Base-by-base conservation (phyloP, 2,329 filamentous ascomycete genomes). In the Diplodia corticola region DNA sequence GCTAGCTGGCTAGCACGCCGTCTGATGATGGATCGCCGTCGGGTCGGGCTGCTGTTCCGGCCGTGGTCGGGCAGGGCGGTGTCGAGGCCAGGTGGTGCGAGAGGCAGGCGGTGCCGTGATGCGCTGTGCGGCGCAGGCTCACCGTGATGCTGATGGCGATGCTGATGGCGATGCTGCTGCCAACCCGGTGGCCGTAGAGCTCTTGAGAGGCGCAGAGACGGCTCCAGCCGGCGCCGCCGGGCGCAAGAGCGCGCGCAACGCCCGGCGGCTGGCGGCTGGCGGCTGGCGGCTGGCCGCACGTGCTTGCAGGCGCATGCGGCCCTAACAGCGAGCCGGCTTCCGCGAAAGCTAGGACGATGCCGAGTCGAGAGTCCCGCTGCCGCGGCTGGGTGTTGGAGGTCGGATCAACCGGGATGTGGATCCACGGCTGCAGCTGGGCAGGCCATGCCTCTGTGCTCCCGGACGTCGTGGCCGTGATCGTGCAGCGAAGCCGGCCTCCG, bases 401-500 rank as follows among this genome's bases (percentile, higher is more conserved):
- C 57, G 57, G 57, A 61, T 61, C 57, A 61, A 61, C 44, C 57
- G 57, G 57, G 57, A 61, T 61, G 57, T 61, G 57, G 57, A 61
- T 46, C 57, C 57, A 61, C 26, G 26, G 20, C 17, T 60, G 55
- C 55, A 60, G 24, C 55, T 48, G 26, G 57, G 35, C 57, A 49
- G 40, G 40, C 57, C 57, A 46, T 61, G 57, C 30, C 48, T 61
- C 40, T 49, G 57, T 61, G 57, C 57, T 46, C 49, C 40, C 49
- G 26, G 44, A 61, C 57, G 44, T 61, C 40, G 57, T 61, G 54
- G 54, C 54, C 24, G 20, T 46, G 54, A 46, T 59, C 37, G 57
- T 61, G 57, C 57, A 61, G 57, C 57, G 57, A 33, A 35, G 57
- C 44, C 44, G 57, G 57, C 57, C 57, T 35, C 22, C 95, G 0